Conservation (phyloP, 2,329 filamentous ascomycete genomes). For the Dactylellina parvicollis region DNA sequence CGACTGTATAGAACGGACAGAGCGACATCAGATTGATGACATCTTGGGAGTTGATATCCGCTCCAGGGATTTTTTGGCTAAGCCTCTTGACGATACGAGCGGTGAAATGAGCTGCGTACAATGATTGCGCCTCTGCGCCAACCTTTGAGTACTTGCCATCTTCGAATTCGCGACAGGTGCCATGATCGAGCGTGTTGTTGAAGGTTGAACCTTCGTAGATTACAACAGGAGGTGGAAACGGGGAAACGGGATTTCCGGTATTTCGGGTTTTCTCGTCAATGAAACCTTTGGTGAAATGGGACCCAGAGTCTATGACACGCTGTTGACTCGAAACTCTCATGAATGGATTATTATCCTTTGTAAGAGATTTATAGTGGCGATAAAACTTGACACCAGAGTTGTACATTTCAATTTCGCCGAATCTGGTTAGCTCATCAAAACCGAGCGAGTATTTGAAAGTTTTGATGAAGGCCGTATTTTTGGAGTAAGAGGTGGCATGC, state of each 20-base stretch:
- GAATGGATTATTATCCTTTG: slow-evolving; percentile 71
- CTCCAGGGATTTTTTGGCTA: slow-evolving; percentile 74
- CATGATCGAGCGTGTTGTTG: slow-evolving; percentile 86
- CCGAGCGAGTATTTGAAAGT: slow-evolving; percentile 77
- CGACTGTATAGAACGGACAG: slow-evolving; percentile 85
- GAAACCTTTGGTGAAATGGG: slow-evolving; percentile 80
- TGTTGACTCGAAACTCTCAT: slow-evolving; percentile 75
- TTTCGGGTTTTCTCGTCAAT: slow-evolving; percentile 66
- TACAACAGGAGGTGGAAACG: slow-evolving; percentile 64
- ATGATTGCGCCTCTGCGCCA: slow-evolving; percentile 66
- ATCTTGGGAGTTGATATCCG: slow-evolving; percentile 70
- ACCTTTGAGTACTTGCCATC: slow-evolving; percentile 66
- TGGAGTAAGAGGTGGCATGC: slow-evolving; percentile 66
- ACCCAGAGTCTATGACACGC: slow-evolving; percentile 77
- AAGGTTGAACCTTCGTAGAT: slow-evolving; percentile 73
- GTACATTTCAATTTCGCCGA: slow-evolving; percentile 75
- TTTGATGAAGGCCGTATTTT: slow-evolving; percentile 74
- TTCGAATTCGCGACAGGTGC: slow-evolving; percentile 77
- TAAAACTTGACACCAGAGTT: slow-evolving; percentile 82
- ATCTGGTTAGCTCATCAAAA: slow-evolving; percentile 73
- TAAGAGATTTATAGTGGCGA: slow-evolving; percentile 73
- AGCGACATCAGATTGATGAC: slow-evolving; percentile 84
- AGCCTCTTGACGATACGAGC: slow-evolving; percentile 75
- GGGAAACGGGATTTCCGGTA: slow-evolving; percentile 62
- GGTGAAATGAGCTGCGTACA: slow-evolving; percentile 73